Base-by-base conservation (phyloP, 768 basidiomycete species). In the Sarcodon sp. region DNA sequence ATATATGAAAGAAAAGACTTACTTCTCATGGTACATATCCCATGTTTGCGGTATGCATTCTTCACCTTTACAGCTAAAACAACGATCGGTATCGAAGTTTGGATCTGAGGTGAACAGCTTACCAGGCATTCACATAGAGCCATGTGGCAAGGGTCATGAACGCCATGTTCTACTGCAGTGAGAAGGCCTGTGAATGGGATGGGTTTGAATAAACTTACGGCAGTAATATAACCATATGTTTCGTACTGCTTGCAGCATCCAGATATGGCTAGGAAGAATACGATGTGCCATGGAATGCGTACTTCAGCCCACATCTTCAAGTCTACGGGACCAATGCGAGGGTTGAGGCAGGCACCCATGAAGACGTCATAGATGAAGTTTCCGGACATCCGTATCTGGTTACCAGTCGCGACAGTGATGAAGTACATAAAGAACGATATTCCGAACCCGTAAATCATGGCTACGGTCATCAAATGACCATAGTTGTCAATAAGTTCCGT, bases 11-110 rank as follows among this genome's bases (percentile, higher is more conserved):
- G 18, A 16, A 27, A 46, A 44, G 32, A 34, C 71, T 52, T 67
- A 85, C 75, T 99, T 99, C 61, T 99, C 94, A 57, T 94, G 89
- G 70, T 83, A 96, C 90, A 99, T 99, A 58, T 97, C 96, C 94
- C 96, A 98, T 2, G 91, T 93, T 64, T 94, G 89, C 6, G 90
- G 89, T 52, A 93, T 91, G 57, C 87, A 91, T 59, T 94, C 91
- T 58, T 94, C 92, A 37, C 86, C 92, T 63, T 96, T 96, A 51
- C 77, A 87, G 59, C 86, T 87, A 49, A 12, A 33, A 36, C 33
- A 48, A 11, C 4, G 32, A 51, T 47, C 48, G 54, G 2, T n/a
- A 51, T n/a, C 35, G 3, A 12, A 11, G 39, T 15, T 18, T 12
- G 27, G 38, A 46, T 38, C 8, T 10, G 43, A 13, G 36, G 18